Evolutionary conservation across 768 basidiomycete species (phyloP).

Genomic region (Psilocybe tampanensis): DNA sequence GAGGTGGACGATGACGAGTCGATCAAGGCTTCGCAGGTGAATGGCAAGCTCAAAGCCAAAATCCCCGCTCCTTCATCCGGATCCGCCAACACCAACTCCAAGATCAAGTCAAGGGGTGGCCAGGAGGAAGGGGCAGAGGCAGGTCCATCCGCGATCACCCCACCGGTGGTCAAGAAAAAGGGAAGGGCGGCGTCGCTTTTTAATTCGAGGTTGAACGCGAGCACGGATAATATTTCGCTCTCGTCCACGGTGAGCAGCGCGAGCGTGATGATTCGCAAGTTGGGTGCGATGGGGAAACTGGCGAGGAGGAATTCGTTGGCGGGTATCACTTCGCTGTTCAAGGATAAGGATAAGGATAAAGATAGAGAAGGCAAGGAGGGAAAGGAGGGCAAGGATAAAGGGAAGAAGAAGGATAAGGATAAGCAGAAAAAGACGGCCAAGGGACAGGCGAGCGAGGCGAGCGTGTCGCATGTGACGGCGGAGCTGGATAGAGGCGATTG

Average conservation of each 20-base stretch:
- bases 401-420: slow-evolving; percentile 53
- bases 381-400: slow-evolving; percentile 52
- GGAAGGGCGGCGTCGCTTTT: slow-evolving; percentile 77
- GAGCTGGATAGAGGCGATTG: slow-evolving; percentile 82
- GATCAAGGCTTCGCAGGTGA: slow-evolving; percentile 44
- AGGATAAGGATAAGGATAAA: slow-evolving; percentile 53
- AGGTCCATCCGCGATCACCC: slow-evolving; percentile 51
- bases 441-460: slow-evolving; percentile 68
- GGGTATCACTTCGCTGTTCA: slow-evolving; percentile 92
- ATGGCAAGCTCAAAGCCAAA: slow-evolving; percentile 36
- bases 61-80: too few species aligned
- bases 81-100: too few species aligned
- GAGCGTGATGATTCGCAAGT: slow-evolving; percentile 95
- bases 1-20: slow-evolving; percentile 49
- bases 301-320: slow-evolving; percentile 84
- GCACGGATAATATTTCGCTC: slow-evolving; percentile 94
- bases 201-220: slow-evolving; percentile 85
- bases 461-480: slow-evolving; percentile 80
- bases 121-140: slow-evolving; percentile 44
- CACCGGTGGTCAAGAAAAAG: slow-evolving; percentile 66
- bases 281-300: slow-evolving; percentile 88
- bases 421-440: slow-evolving; percentile 53
- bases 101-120: too few species aligned
- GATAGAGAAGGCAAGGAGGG: slow-evolving; percentile 59
- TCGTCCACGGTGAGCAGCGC: slow-evolving; percentile 94